phyloP scores from a whole-genome alignment of 306 rosid genomes.

The Fagus sylvatica region DNA sequence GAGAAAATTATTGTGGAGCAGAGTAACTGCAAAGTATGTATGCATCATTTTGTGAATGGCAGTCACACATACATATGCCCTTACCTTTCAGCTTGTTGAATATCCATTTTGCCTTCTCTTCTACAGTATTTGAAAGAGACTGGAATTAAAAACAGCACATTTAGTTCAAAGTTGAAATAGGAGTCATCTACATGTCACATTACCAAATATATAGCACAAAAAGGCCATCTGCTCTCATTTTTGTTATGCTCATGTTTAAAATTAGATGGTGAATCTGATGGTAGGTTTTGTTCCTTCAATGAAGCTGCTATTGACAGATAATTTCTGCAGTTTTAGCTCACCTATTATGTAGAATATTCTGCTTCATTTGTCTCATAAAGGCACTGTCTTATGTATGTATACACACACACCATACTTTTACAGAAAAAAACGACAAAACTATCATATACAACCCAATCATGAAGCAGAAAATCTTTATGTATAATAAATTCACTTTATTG shows the following conservation, averaged over 20 bases:
- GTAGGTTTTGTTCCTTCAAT: neutral
- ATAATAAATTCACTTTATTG: neutral
- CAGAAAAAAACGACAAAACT: neutral
- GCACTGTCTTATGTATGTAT: neutral
- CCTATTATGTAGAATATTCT: neutral
- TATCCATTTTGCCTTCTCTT: constrained; percentile 80
- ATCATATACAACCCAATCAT: neutral
- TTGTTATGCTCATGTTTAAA: neutral
- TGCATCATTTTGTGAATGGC: neutral
- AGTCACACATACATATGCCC: neutral
- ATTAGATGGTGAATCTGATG: neutral
- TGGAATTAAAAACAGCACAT: constrained; percentile 30
- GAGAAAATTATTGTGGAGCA: neutral
- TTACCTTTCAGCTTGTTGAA: constrained; percentile 82
- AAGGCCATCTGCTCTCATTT: neutral
- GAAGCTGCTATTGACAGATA: neutral
- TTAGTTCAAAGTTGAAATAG: neutral
- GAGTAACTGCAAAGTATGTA: neutral
- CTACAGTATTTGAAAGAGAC: constrained; percentile 76
- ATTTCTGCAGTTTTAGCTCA: neutral
- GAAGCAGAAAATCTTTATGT: neutral
- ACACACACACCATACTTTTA: neutral
- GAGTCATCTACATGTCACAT: neutral
- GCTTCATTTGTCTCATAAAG: neutral
- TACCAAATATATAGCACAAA: neutral